Percentiles rank a stretch among this genome's conserved stretches.
These are phyloP conservation scores for Chloris gayana DNA, from an alignment of 176 grass and related monocot species.

Conservation along the genomic window DNA sequence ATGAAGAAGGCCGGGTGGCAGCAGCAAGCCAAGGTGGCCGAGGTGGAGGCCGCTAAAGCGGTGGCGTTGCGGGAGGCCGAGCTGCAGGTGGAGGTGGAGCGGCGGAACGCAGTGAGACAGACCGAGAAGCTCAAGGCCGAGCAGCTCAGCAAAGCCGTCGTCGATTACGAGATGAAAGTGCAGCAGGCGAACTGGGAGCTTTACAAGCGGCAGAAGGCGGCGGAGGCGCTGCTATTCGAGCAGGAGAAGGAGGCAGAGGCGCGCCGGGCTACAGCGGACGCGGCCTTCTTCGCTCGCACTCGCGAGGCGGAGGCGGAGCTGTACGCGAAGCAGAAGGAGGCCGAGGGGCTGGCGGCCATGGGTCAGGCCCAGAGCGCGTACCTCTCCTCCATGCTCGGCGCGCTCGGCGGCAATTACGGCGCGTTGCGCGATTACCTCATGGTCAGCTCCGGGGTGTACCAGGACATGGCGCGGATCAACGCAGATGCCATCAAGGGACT, in stretches of 20 bases:
- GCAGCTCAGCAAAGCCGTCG: constrained; percentile 68
- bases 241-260: constrained; percentile 57
- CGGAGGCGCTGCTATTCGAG: constrained; percentile 65
- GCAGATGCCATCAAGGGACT: constrained; percentile 65
- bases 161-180: constrained; percentile 89
- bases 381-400: constrained; percentile 52
- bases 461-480: constrained; percentile 83
- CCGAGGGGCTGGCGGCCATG: constrained; percentile 50
- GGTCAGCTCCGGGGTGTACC: constrained; percentile 64
- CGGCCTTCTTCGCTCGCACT: constrained; percentile 50
- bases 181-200: constrained; percentile 75
- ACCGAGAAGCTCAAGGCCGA: constrained; percentile 95
- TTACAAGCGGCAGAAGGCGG: constrained; percentile 71
- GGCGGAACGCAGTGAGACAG: constrained; percentile 53
- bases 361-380: constrained; percentile 66
- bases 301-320: constrained; percentile 62
- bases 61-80: constrained; percentile 80
- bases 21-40: constrained; percentile 47
- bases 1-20: constrained; percentile 85
- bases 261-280: constrained; percentile 39
- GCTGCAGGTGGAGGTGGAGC: constrained; percentile 84
- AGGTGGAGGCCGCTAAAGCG: constrained; percentile 78
- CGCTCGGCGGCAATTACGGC: constrained; percentile 66
- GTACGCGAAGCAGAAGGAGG: constrained; percentile 73
- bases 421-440: constrained; percentile 79